Base-by-base conservation (phyloP, 1,139 yeast genomes). In the Wickerhamiella pararugosa region DNA sequence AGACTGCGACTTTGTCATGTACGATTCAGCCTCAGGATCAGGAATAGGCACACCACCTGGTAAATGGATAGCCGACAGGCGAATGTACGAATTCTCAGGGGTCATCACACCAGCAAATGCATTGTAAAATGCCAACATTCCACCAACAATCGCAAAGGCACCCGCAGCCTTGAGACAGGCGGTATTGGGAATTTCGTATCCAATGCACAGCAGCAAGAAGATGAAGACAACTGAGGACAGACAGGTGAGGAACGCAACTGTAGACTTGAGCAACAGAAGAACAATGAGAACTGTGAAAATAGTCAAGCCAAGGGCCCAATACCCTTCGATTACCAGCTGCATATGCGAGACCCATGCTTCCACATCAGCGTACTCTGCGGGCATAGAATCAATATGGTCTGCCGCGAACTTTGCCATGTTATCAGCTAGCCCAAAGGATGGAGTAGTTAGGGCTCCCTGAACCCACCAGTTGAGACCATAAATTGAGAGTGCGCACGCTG, bases 381-480 rank as follows among this genome's bases (percentile, higher is more conserved):
- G 8, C 27, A 11, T 10, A 7, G 8, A 8, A 4, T 32, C 60
- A 4, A 15, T 15, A 15, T 15, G 2, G 39, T 65, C 63, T 6
- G 55, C 64, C 34, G 62, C 69, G 26, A 45, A 32, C 11, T 7
- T 52, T 8, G 57, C 57, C 52, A 71, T 76, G n/a, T 87, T 76
- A 4, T 66, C 65, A 21, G 59, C 63, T 48, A 86, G 79, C 39
- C 90, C 87, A 61, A 84, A 86, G 56, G 79, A 70, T 32, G 78
- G 76, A 43, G 78, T 74, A 48, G 72, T 66, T 47, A 86, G 70
- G 29, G 90, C 87, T 49, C 75, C 90, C 51, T 62, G 71, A 36
- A 87, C 67, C 60, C 81, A 68, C 96, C 96, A 86, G 63, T 84
- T 86, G 1, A 90, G 93, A 48, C 93, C 95, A 57, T 56, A 86